phyloP scores from a whole-genome alignment of 768 basidiomycete genomes.

The Suillus hirtellus region DNA sequence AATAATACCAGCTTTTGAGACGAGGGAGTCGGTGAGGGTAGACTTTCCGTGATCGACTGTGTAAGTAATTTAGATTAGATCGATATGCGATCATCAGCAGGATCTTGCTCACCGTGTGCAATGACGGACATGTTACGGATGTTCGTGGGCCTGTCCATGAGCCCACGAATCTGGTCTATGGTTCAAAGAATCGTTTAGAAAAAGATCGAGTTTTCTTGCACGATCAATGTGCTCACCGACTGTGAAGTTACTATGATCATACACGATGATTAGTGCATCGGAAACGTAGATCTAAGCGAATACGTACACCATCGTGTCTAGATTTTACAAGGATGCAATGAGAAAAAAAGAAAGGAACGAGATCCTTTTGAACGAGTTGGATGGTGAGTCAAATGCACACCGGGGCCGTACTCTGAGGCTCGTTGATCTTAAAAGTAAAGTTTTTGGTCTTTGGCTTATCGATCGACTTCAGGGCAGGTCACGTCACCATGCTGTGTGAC shows the following conservation, averaged over 20 bases:
- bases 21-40: slow-evolving; percentile 96
- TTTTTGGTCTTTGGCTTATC: slow-evolving; percentile 36
- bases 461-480: slow-evolving; percentile 49
- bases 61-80: slow-evolving; percentile 20
- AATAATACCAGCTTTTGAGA: slow-evolving; percentile 99
- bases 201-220: not conserved
- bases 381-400: slow-evolving; percentile 27
- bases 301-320: slow-evolving; percentile 83
- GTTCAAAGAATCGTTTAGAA: slow-evolving; percentile 12
- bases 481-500: slow-evolving; percentile 2
- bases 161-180: slow-evolving; percentile 79
- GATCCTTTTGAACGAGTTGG: slow-evolving; percentile 15
- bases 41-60: slow-evolving; percentile 99
- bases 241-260: slow-evolving; percentile 75
- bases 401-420: slow-evolving; percentile 24
- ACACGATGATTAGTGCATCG: slow-evolving; percentile 32
- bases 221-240: slow-evolving; percentile 56
- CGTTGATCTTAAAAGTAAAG: slow-evolving; percentile 20
- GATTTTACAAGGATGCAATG: slow-evolving; percentile 36
- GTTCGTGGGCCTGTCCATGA: slow-evolving; percentile 90
- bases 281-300: slow-evolving; percentile 10
- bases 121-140: slow-evolving; percentile 96
- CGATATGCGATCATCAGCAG: slow-evolving; percentile 15
- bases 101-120: slow-evolving; percentile 71
- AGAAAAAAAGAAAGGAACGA: slow-evolving; percentile 23